These are phyloP conservation scores for Capronia americana DNA, from an alignment of 2,329 filamentous ascomycete species.

Conservation along the genomic window DNA sequence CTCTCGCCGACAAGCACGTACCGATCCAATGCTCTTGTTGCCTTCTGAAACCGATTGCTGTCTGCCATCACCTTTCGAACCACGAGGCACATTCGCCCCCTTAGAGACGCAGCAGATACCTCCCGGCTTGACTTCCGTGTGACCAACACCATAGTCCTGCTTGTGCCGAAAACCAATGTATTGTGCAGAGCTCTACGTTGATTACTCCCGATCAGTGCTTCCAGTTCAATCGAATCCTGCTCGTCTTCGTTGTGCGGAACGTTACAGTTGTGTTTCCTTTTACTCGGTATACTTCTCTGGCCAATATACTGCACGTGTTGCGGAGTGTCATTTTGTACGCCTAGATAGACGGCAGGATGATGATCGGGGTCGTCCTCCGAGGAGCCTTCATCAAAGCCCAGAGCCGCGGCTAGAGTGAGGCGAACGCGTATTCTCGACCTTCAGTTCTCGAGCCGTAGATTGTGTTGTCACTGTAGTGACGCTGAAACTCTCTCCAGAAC, in stretches of 20 bases:
- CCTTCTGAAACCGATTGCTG: background rate
- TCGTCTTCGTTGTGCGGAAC: background rate
- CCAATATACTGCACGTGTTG: too few species aligned
- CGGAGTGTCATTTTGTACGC: constrained; percentile 11
- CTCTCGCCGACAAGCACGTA: constrained; percentile 27
- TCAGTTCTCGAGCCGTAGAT: constrained; percentile 11
- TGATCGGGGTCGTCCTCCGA: constrained; percentile 15
- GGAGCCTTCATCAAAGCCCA: constrained; percentile 17
- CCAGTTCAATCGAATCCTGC: constrained; percentile 9
- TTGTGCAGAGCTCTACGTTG: constrained; percentile 24
- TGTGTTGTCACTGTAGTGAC: background rate
- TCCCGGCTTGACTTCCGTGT: constrained; percentile 12
- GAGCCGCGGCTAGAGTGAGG: constrained; percentile 23
- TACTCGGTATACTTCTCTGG: background rate
- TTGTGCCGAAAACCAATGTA: constrained; percentile 26
- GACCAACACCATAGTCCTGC: constrained; percentile 28
- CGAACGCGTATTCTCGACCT: constrained; percentile 22
- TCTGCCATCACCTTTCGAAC: constrained; percentile 11
- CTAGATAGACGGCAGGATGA: constrained; percentile 20
- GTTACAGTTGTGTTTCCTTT: background rate
- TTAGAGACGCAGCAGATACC: constrained; percentile 25
- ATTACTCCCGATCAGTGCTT: constrained; percentile 15
- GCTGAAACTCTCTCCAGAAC: constrained; percentile 11
- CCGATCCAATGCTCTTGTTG: background rate
- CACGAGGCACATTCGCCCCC: constrained; percentile 24